Evolutionary conservation across 2,329 filamentous ascomycete genomes (phyloP).

Genomic region (Coniochaeta sp.): DNA sequence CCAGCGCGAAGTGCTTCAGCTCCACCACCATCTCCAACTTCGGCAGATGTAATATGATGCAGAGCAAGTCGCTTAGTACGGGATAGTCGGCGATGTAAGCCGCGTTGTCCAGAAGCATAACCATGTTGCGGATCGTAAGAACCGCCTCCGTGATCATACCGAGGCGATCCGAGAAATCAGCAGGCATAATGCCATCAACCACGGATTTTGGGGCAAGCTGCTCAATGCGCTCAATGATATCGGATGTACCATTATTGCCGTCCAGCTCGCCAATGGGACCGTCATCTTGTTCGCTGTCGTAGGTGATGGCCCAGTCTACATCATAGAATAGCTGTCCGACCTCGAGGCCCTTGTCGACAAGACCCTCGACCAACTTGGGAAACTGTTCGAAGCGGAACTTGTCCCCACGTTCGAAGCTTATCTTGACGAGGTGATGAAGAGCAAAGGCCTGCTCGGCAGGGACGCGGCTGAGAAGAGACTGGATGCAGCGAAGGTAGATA

Average conservation of each 20-base stretch:
- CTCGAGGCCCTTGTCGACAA: slow-evolving; percentile 78
- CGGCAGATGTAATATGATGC: slow-evolving; percentile 74
- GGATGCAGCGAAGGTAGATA: slow-evolving; percentile 83
- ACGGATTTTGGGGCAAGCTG: slow-evolving; percentile 53
- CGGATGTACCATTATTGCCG: slow-evolving; percentile 61
- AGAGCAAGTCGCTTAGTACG: slow-evolving; percentile 72
- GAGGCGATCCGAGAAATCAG: slow-evolving; percentile 62
- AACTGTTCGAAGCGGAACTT: slow-evolving; percentile 95
- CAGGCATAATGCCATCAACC: slow-evolving; percentile 65
- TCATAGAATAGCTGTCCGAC: slow-evolving; percentile 75
- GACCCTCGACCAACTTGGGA: slow-evolving; percentile 76
- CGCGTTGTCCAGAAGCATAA: slow-evolving; percentile 86
- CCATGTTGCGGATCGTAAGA: slow-evolving; percentile 89
- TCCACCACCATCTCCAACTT: slow-evolving; percentile 67
- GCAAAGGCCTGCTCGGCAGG: slow-evolving; percentile 85
- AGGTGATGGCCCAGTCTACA: slow-evolving; percentile 73
- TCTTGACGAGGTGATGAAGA: slow-evolving; percentile 87
- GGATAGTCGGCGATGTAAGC: slow-evolving; percentile 69
- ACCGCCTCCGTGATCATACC: slow-evolving; percentile 78
- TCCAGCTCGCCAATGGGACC: slow-evolving; percentile 40
- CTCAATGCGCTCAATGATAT: slow-evolving; percentile 66
- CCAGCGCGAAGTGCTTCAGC: slow-evolving; percentile 82
- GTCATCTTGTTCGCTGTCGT: slow-evolving; percentile 47
- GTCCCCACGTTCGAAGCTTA: slow-evolving; percentile 88
- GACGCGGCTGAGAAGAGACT: slow-evolving; percentile 74